Evolutionary conservation across 1,284 basidiomycete species (phyloP), one percentile per base, ranked within the genome.

Genomic region (Phellinidium pouzarii): DNA sequence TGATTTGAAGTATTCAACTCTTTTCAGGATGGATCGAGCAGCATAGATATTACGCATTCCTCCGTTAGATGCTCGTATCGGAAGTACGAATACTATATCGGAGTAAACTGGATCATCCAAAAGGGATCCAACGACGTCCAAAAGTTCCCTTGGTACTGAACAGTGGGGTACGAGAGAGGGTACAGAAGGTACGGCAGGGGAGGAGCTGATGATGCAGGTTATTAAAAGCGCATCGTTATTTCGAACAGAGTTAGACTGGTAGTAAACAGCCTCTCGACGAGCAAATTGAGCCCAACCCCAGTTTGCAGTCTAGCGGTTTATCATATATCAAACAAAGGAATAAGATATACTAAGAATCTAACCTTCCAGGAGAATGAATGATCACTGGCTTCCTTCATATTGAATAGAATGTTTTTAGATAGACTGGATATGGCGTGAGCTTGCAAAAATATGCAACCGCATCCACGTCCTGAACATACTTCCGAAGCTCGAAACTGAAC

Each of bases 261-360:
- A 84, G 66, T 82, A 93, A 7, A 92, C 79, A 14, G 69, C 66
- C 55, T 92, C 87, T 58, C 91, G 75, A 48, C 79, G 79, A 23
- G 87, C 83, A 66, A 93, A 94, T 62, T 87, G 84, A 1, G 83
- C 82, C 84, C 86, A 89, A 66, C 88, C 88, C 87, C 88, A 90
- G 63, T 91, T 90, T 40, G 84, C 82, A 3, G 87, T 84, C 82
- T 84, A n/a, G 26, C n/a, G 14, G 17, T 26, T 66, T 47, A 64
- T 59, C 41, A 19, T 44, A 31, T 34, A 50, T 52, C 9, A 45
- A 31, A 42, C 27, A 37, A 52, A 36, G 55, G 47, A 47, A 40
- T 44, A 22, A 36, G 29, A 7, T n/a, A 1, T 17, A 25, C 37
- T 22, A n/a, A 31, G 23, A 42, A 43, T 34, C 34, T 1, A 48